Conservation (phyloP, 2,329 filamentous ascomycete genomes). For the Arthrobotrys sphaeroides region DNA sequence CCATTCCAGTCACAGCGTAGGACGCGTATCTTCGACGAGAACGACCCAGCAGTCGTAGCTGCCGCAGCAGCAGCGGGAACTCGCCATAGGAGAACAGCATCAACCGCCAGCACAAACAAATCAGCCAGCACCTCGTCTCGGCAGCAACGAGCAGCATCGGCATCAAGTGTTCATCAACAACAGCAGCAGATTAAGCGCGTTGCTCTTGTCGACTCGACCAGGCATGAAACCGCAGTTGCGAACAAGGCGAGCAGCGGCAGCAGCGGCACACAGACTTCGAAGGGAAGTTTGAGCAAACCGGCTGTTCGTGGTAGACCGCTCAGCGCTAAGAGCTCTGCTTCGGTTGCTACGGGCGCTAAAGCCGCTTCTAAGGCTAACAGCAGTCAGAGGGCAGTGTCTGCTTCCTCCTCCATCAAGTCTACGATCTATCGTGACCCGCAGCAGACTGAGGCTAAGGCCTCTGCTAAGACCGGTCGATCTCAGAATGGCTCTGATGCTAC, state of each 20-base stretch:
- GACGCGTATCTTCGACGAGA: slow-evolving; percentile 48
- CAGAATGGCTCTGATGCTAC: background rate
- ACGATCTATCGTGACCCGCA: slow-evolving; percentile 29
- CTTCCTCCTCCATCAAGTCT: slow-evolving; percentile 20
- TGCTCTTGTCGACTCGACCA: slow-evolving; percentile 41
- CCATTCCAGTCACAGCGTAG: slow-evolving; percentile 7
- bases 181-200: slow-evolving; percentile 45
- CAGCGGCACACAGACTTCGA: slow-evolving; percentile 16
- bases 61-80: background rate
- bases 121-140: slow-evolving; percentile 6
- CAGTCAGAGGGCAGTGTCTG: background rate
- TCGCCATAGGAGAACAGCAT: slow-evolving; percentile 40
- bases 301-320: slow-evolving; percentile 41
- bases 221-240: slow-evolving; percentile 11
- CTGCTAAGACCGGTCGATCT: background rate
- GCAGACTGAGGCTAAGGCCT: background rate
- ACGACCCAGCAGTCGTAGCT: slow-evolving; percentile 26
- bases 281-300: slow-evolving; percentile 33
- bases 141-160: slow-evolving; percentile 32
- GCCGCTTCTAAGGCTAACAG: too few species aligned
- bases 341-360: slow-evolving; percentile 34
- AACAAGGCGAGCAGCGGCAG: slow-evolving; percentile 21
- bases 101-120: slow-evolving; percentile 30
- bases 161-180: too few species aligned
- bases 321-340: slow-evolving; percentile 39